Evolutionary conservation across 371 early-diverging fungal species (phyloP).

Genomic region (Mucor ambiguus): DNA sequence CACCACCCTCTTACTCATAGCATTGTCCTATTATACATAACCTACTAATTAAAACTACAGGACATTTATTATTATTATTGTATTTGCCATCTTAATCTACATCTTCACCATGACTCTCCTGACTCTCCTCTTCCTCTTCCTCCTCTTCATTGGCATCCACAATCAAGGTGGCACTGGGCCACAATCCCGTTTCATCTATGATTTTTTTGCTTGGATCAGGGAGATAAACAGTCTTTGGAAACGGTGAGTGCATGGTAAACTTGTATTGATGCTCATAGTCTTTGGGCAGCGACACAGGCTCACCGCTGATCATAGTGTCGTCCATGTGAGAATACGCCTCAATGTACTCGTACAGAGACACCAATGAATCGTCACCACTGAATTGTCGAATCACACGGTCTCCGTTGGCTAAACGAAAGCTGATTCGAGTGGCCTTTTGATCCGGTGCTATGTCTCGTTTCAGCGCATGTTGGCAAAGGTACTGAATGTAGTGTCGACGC

Average conservation of each 20-base stretch:
- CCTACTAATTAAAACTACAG: too few species aligned
- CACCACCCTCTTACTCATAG: background rate
- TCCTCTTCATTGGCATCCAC: conserved; percentile 60
- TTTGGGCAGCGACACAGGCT: conserved; percentile 31
- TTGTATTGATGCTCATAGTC: conserved; percentile 66
- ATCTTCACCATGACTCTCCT: background rate
- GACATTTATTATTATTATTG: background rate
- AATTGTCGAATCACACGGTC: conserved; percentile 71
- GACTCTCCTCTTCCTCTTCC: background rate
- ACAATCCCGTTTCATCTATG: conserved; percentile 54
- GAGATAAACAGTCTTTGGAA: conserved; percentile 66
- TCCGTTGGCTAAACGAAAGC: conserved; percentile 70
- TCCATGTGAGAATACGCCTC: conserved; percentile 77
- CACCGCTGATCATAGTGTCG: conserved; percentile 38
- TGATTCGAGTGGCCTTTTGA: conserved; percentile 48
- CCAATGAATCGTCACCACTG: conserved; percentile 59
- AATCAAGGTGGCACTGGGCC: conserved; percentile 72
- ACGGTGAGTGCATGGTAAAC: conserved; percentile 75
- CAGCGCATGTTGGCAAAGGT: conserved; percentile 36
- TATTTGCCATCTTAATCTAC: background rate
- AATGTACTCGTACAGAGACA: conserved; percentile 65
- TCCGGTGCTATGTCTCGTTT: conserved; percentile 43
- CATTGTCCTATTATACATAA: too few species aligned
- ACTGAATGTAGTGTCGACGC: conserved; percentile 37
- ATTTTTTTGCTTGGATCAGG: conserved; percentile 30